Percentiles rank a stretch among this genome's conserved stretches.
Conservation (phyloP, 345 rosid genomes). For the Salix purpurea region DNA sequence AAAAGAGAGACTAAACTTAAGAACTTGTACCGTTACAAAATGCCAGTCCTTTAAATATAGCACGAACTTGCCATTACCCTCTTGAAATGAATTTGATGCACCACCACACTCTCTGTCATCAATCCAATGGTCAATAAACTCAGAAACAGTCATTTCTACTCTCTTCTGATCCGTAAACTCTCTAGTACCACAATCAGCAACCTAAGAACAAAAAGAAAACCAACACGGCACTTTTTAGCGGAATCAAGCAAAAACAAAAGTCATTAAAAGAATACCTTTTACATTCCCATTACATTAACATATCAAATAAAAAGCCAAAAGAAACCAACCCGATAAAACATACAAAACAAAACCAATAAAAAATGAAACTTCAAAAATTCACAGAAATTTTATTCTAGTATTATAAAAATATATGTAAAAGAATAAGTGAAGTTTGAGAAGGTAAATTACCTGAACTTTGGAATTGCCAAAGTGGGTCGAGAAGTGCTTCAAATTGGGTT, state of each 20-base stretch:
- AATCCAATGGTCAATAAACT: slow-evolving; percentile 59
- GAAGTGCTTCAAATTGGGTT: slow-evolving; percentile 60
- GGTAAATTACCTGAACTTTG: slow-evolving; percentile 62
- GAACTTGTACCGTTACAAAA: slow-evolving; percentile 36
- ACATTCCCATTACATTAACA: background rate
- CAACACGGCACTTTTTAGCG: background rate
- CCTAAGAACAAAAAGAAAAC: slow-evolving; percentile 29
- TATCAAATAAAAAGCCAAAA: no score
- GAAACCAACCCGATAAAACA: background rate
- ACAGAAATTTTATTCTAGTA: background rate
- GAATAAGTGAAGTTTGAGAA: background rate
- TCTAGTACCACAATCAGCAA: slow-evolving; percentile 78
- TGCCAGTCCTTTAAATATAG: slow-evolving; percentile 95
- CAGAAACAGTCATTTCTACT: slow-evolving; percentile 65
- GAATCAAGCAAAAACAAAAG: background rate
- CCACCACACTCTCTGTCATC: background rate
- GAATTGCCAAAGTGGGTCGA: slow-evolving; percentile 66
- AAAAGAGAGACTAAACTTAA: background rate
- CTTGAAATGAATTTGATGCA: background rate
- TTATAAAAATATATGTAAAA: background rate
- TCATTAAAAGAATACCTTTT: background rate
- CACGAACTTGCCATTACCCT: slow-evolving; percentile 30
- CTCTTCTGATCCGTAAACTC: slow-evolving; percentile 85
- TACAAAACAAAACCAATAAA: background rate
- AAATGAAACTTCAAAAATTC: background rate